Conservation (phyloP, 768 basidiomycete species). For the Leccinum boreale region DNA sequence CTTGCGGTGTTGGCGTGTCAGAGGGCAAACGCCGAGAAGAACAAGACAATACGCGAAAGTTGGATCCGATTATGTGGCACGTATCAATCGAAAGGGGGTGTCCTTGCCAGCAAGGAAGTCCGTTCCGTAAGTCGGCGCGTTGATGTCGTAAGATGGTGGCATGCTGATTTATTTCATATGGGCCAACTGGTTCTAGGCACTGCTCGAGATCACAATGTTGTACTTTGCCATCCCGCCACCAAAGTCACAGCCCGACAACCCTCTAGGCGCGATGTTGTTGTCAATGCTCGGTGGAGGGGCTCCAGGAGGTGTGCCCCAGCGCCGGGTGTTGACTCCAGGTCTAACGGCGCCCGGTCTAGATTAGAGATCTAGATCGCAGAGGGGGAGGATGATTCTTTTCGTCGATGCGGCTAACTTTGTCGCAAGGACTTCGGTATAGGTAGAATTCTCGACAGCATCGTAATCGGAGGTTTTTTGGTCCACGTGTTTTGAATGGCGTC, state of each 20-base stretch:
- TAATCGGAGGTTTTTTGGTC: conserved; percentile 6
- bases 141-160: not conserved
- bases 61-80: conserved; percentile 86
- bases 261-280: conserved; percentile 86
- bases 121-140: conserved; percentile 50
- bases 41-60: conserved; percentile 68
- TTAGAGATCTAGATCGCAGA: conserved; percentile 9
- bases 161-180: not conserved
- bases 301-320: conserved; percentile 27
- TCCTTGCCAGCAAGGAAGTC: conserved; percentile 58
- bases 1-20: conserved; percentile 88
- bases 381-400: conserved; percentile 4
- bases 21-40: conserved; percentile 76
- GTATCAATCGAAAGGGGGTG: conserved; percentile 70
- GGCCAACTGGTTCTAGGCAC: conserved; percentile 40
- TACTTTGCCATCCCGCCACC: conserved; percentile 90
- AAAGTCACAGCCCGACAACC: conserved; percentile 65
- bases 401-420: conserved; percentile 6
- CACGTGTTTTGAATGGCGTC: not conserved
- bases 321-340: conserved; percentile 29
- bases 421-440: conserved; percentile 5
- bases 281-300: conserved; percentile 78
- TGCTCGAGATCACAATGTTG: conserved; percentile 64
- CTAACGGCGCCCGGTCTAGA: conserved; percentile 29
- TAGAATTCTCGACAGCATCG: conserved; percentile 4